These are phyloP conservation scores for Chamaecrista fasciculata DNA, from an alignment of 306 rosid species.

Conservation along the genomic window DNA sequence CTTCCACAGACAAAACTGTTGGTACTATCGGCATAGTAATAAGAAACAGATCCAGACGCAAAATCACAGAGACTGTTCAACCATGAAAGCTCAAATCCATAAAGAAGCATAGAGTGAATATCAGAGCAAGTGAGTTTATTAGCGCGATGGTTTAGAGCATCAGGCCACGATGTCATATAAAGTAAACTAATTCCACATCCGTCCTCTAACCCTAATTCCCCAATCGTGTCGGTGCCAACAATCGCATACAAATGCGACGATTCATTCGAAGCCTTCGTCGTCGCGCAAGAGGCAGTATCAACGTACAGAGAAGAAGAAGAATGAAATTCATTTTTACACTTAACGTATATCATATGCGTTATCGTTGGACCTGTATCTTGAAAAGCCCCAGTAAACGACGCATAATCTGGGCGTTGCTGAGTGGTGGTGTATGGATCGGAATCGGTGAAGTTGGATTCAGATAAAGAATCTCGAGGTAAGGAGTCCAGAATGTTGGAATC, in stretches of 20 bases:
- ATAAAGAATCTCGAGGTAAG: neutral
- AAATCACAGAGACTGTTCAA: neutral
- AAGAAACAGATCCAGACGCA: too few species aligned
- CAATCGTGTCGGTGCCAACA: neutral
- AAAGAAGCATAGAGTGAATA: neutral
- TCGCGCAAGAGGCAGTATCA: neutral
- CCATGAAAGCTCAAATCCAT: slow-evolving; percentile 5
- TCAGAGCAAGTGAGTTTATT: neutral
- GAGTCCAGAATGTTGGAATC: neutral
- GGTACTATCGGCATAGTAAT: too few species aligned
- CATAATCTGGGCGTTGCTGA: neutral
- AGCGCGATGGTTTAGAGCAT: too few species aligned
- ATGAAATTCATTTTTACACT: neutral
- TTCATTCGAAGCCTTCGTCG: neutral
- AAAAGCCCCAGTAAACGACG: too few species aligned
- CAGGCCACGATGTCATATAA: neutral
- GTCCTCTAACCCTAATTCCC: neutral
- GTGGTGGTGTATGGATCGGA: neutral
- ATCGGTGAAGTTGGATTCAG: neutral
- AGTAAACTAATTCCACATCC: neutral
- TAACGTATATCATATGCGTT: neutral
- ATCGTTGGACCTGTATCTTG: too few species aligned
- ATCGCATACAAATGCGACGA: neutral
- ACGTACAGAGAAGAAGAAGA: neutral
- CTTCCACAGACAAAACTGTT: too few species aligned